phyloP scores from a whole-genome alignment of 129 eudicot species.

The Helichrysum umbraculigerum region DNA sequence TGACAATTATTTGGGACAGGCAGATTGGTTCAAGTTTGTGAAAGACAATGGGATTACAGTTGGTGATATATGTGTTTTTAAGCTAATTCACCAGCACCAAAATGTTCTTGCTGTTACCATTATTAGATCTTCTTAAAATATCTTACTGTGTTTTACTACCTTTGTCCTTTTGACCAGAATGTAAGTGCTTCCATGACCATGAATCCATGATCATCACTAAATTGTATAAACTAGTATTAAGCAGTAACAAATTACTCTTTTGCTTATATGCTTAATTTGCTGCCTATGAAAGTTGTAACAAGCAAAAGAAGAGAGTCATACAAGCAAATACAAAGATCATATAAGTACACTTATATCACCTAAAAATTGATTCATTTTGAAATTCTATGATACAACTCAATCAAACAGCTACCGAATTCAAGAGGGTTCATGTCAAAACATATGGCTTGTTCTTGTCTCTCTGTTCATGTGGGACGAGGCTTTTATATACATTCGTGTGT shows the following conservation, averaged over 20 bases:
- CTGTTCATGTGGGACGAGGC: slow-evolving; percentile 8
- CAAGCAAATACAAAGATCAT: slow-evolving; percentile 17
- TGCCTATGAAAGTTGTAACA: neutral
- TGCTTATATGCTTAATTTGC: neutral
- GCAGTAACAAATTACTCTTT: slow-evolving; percentile 6
- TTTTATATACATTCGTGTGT: slow-evolving; percentile 32
- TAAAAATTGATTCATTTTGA: slow-evolving; percentile 13
- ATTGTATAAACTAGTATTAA: slow-evolving; percentile 3
- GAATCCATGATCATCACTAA: neutral
- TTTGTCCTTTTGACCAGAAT: neutral
- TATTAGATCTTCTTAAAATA: slow-evolving; percentile 17
- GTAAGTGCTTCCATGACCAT: neutral
- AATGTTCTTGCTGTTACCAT: slow-evolving; percentile 26
- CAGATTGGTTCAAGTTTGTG: slow-evolving; percentile 30
- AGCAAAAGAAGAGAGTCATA: slow-evolving; percentile 4
- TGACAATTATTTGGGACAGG: neutral
- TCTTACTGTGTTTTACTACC: neutral
- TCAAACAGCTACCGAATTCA: slow-evolving; percentile 29
- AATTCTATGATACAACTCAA: slow-evolving; percentile 39
- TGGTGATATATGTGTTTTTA: slow-evolving; percentile 25
- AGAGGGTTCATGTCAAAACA: slow-evolving; percentile 26
- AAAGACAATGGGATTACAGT: slow-evolving; percentile 27
- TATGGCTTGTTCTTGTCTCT: slow-evolving; percentile 8
- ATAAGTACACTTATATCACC: slow-evolving; percentile 23
- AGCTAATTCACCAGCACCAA: slow-evolving; percentile 17